A percentile compares a stretch with the other conserved stretches of the same genome.
Conservation (phyloP, 2,329 filamentous ascomycete genomes). For the Colletotrichum tropicale region DNA sequence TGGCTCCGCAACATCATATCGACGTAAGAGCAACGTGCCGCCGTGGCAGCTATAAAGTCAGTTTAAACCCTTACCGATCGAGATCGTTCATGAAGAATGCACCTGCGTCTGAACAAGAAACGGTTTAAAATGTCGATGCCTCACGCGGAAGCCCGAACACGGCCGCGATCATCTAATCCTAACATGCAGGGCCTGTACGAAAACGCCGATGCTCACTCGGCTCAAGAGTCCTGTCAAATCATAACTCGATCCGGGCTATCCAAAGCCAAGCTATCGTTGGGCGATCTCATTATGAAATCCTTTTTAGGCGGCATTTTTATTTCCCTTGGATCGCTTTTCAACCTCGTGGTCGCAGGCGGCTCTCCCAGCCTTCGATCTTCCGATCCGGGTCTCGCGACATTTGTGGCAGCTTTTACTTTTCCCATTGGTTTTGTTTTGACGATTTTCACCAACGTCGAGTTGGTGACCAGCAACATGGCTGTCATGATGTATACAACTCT, state of each 20-base stretch:
- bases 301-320: constrained; percentile 6
- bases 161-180: neutral
- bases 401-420: neutral
- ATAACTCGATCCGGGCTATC: neutral
- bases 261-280: neutral
- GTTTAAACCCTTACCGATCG: fast-evolving
- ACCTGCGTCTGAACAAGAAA: neutral
- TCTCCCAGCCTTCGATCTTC: neutral
- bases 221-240: neutral
- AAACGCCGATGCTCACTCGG: neutral
- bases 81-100: fast-evolving
- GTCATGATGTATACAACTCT: neutral
- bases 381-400: neutral
- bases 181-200: neutral
- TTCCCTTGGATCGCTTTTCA: neutral
- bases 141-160: neutral
- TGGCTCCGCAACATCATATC: neutral
- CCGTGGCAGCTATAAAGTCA: neutral
- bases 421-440: neutral
- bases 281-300: neutral
- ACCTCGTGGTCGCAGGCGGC: neutral
- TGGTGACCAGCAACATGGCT: constrained; percentile 5
- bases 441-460: neutral
- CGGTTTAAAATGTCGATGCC: neutral
- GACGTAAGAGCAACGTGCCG: neutral